Evolutionary conservation across 1,284 basidiomycete species (phyloP).

Genomic region (Moesziomyces aphidis): DNA sequence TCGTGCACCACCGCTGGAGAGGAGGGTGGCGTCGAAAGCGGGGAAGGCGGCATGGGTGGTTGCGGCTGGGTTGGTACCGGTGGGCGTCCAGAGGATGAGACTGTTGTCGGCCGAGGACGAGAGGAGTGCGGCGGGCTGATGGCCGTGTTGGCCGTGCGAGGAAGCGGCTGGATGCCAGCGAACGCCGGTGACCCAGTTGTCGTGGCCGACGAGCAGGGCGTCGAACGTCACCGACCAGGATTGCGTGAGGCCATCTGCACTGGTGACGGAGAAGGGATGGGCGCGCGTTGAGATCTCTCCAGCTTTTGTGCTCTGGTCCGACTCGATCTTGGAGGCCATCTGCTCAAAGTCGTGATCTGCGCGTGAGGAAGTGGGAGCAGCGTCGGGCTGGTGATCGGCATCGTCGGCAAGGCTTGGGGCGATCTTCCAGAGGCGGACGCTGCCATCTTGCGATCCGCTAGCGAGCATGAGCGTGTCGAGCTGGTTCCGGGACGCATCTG

Average conservation of each 20-base stretch:
- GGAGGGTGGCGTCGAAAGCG: constrained; percentile 71
- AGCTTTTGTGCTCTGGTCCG: constrained; percentile 37
- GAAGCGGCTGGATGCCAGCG: constrained; percentile 54
- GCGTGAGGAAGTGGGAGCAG: neutral
- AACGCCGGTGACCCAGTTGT: constrained; percentile 62
- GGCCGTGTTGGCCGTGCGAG: neutral
- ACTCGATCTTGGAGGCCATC: constrained; percentile 58
- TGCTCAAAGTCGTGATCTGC: constrained; percentile 59
- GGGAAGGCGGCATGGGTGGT: constrained; percentile 20
- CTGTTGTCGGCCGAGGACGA: constrained; percentile 63
- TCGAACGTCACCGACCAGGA: constrained; percentile 61
- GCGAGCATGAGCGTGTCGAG: constrained; percentile 52
- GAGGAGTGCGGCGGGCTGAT: constrained; percentile 62
- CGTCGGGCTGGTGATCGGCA: neutral
- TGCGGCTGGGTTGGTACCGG: constrained; percentile 6
- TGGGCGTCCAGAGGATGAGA: constrained; percentile 65
- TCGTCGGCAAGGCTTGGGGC: constrained; percentile 8
- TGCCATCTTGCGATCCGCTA: constrained; percentile 60
- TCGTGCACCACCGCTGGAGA: constrained; percentile 36
- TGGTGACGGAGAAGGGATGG: constrained; percentile 21
- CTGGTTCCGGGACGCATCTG: constrained; percentile 2
- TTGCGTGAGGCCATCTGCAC: constrained; percentile 12
- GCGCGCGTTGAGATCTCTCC: constrained; percentile 52
- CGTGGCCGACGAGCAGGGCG: constrained; percentile 64
- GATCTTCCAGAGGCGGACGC: constrained; percentile 63